Base-by-base conservation (phyloP, 179 eudicot genomes). In the Heliamphora pulchella region DNA sequence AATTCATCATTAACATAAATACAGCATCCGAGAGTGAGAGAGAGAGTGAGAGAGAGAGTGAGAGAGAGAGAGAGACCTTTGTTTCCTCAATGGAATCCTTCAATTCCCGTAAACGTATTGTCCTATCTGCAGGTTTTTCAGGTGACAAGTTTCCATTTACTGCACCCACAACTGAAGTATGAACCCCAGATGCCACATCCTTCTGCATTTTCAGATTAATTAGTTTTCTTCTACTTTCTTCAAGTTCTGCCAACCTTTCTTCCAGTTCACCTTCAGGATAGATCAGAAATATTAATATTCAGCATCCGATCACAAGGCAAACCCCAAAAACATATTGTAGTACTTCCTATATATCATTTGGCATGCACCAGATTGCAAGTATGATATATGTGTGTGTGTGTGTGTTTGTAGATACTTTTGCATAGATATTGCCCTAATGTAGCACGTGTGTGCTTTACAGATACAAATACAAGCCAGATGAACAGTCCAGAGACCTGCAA, bases 141-240 rank as follows among this genome's bases (percentile, higher is more conserved):
- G 94, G 92, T 43, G 97, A 92, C 77, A 92, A 77, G 78, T 81
- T 86, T 78, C 99, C 99, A 86, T 96, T 96, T 44, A 80, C 87
- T 44, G 82, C 85, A 85, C 87, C 88, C 58, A 86, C 77, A 69
- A 77, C 84, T 8, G 91, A 87, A 78, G 81, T 83, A 73, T 90
- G 93, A 80, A 85, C 81, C 78, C 89, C 91, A 83, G 94, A 86
- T 84, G 88, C 88, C 11, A 83, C 85, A 71, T 87, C 90, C 82
- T 92, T 94, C 85, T 91, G 96, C 97, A 92, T 94, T 86, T 88
- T 88, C 80, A 96, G 84, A 86, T 83, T 94, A 54, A 94, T 91
- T 76, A 96, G 88, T 81, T 92, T 96, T 83, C 99, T 89, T 89
- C 98, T 91, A 82, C 93, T 92, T 85, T 96, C 96, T 88, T 96